phyloP scores from a whole-genome alignment of 192 early-diverging fungal genomes.

The Backusella tarrabulga region DNA sequence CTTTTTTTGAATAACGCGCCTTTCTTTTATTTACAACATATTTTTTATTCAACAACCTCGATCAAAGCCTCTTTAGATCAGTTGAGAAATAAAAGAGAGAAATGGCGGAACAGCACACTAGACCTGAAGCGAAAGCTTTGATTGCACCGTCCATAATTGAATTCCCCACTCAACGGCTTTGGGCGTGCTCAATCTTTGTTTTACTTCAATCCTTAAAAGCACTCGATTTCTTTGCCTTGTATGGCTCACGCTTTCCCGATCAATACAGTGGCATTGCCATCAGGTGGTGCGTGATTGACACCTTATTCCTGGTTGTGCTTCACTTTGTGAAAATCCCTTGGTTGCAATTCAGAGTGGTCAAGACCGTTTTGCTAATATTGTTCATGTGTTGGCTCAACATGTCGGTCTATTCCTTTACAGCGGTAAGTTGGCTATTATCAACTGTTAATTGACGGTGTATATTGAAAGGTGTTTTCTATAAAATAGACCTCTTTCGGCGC shows the following conservation, averaged over 20 bases:
- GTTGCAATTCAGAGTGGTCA: conserved; percentile 40
- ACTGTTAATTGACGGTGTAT: background rate
- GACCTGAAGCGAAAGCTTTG: conserved; percentile 17
- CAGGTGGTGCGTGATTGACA: conserved; percentile 43
- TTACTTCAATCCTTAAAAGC: conserved; percentile 40
- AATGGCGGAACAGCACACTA: background rate
- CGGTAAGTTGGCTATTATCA: background rate
- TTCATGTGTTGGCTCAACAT: conserved; percentile 12
- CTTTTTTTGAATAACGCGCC: conserved; percentile 5
- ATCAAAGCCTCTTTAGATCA: background rate
- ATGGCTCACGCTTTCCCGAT: conserved; percentile 31
- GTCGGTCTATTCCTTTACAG: conserved; percentile 16
- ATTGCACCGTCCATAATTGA: conserved; percentile 22
- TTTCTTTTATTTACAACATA: background rate
- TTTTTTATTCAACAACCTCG: background rate
- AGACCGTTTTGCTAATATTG: conserved; percentile 12
- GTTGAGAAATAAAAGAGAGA: background rate
- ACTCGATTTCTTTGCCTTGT: conserved; percentile 26
- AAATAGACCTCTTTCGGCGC: background rate
- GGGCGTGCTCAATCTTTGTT: conserved; percentile 37
- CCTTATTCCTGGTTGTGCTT: conserved; percentile 34
- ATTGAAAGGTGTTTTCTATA: background rate
- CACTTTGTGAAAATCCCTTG: conserved; percentile 46
- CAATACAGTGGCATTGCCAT: conserved; percentile 36
- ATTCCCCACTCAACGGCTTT: conserved; percentile 41